Percentiles rank a stretch among this genome's conserved stretches.
phyloP scores from a whole-genome alignment of 257 asterid genomes.

The Solanum piurae region DNA sequence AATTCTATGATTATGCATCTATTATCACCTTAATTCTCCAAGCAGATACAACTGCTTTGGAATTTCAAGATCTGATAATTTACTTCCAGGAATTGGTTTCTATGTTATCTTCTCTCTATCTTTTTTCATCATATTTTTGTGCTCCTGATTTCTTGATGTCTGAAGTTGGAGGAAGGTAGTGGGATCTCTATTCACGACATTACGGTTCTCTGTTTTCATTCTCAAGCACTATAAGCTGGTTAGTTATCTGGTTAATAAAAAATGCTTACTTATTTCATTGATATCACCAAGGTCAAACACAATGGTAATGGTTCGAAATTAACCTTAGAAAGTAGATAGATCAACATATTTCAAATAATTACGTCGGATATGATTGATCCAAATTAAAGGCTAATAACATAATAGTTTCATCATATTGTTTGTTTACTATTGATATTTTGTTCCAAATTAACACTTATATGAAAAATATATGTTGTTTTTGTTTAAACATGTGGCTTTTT shows the following conservation, averaged over 20 bases:
- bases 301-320: not conserved
- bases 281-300: not conserved
- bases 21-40: not conserved
- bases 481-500: not conserved
- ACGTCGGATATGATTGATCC: not conserved
- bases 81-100: not conserved
- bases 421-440: not conserved
- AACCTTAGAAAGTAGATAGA: not conserved
- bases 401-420: not conserved
- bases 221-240: not conserved
- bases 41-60: not conserved
- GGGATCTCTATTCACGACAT: not conserved
- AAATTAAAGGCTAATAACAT: not conserved
- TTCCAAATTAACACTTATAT: not conserved
- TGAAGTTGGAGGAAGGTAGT: not conserved
- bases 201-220: not conserved
- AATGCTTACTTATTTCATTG: not conserved
- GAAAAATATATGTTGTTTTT: not conserved
- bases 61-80: not conserved
- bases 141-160: not conserved
- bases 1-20: not conserved
- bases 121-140: not conserved
- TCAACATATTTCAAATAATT: not conserved
- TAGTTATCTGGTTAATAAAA: not conserved
- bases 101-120: not conserved